Evolutionary conservation across 495 filamentous ascomycete species (phyloP), one percentile per base, ranked within the genome.

Genomic region (Aspergillus conjunctus): DNA sequence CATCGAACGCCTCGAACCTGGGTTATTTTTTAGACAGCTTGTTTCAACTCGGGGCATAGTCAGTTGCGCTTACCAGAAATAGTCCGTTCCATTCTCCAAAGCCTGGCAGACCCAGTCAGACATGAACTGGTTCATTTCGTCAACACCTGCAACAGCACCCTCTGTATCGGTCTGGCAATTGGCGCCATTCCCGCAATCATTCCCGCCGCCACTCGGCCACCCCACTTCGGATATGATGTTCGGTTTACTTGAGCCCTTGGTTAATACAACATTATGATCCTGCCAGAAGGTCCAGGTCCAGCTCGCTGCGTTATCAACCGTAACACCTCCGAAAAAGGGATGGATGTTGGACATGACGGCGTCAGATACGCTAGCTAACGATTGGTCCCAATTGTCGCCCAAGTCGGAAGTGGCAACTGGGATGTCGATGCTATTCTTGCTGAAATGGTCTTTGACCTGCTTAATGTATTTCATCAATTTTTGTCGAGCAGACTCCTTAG

Each of bases 261-360:
- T 85, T 15, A 90, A 75, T 10, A 77, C 61, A 12, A 88, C 85
- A 66, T 94, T 80, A 54, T 91, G 77, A 0, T 54, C 59, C 49
- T 84, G 70, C 87, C 92, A 98, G 74, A 97, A 97, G 58, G 73
- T 67, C 81, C 80, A 89, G 4, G 93, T 96, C 94, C 94, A 98
- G 22, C 76, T 76, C 9, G 92, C 85, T 0, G 92, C 93, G 18
- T 79, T 67, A 20, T 84, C 77, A 14, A 83, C 87, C 14, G 79
- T 77, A 45, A 91, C 85, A 54, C 94, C 94, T 4, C 86, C 91
- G 66, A 98, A 98, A 81, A 98, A 98, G 2, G 94, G 94, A 73
- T 98, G 94, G 34, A 98, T 87, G 70, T 98, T 98, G 18, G 91
- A 90, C 93, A 98, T 98, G 69, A 97, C 86, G 61, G 90, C 83